phyloP scores from a whole-genome alignment of 2,329 filamentous ascomycete genomes.

The Sordariomycetes sp. region DNA sequence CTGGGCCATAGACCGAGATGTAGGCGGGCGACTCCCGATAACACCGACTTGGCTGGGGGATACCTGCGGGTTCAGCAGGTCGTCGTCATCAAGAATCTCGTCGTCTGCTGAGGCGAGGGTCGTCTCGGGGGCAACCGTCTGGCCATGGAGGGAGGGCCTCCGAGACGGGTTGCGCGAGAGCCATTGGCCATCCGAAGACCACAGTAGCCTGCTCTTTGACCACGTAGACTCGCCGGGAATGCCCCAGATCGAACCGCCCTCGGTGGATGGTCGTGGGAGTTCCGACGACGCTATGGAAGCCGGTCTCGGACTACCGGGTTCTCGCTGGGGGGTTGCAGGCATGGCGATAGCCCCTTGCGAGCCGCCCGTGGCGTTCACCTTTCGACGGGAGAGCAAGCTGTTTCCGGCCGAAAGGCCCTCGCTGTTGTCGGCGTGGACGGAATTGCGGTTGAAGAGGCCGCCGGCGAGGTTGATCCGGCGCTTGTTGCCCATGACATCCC shows the following conservation, averaged over 20 bases:
- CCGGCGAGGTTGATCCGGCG: slow-evolving; percentile 46
- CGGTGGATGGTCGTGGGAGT: slow-evolving; percentile 67
- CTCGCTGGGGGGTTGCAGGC: slow-evolving; percentile 43
- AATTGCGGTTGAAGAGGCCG: slow-evolving; percentile 49
- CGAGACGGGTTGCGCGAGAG: slow-evolving; percentile 60
- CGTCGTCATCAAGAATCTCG: slow-evolving; percentile 50
- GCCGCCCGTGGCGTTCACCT: slow-evolving; percentile 37
- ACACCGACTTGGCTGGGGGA: slow-evolving; percentile 51
- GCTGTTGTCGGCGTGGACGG: slow-evolving; percentile 29
- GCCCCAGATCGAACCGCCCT: slow-evolving; percentile 67
- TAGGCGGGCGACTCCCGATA: slow-evolving; percentile 67
- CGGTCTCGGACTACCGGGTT: slow-evolving; percentile 52
- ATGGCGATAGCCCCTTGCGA: slow-evolving; percentile 32
- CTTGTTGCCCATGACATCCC: slow-evolving; percentile 38
- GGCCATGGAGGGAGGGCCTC: slow-evolving; percentile 71
- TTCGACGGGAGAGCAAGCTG: slow-evolving; percentile 27
- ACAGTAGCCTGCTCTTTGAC: slow-evolving; percentile 55
- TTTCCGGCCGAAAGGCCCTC: slow-evolving; percentile 17
- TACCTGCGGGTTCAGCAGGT: slow-evolving; percentile 37
- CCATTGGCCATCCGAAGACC: slow-evolving; percentile 42
- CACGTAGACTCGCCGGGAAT: slow-evolving; percentile 33
- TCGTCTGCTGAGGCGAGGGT: slow-evolving; percentile 54
- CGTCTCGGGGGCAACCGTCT: slow-evolving; percentile 51
- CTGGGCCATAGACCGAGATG: slow-evolving; percentile 37
- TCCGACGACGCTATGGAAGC: slow-evolving; percentile 59